Evolutionary conservation across 2,329 filamentous ascomycete species (phyloP).

Genomic region (Plenodomus biglobosus): DNA sequence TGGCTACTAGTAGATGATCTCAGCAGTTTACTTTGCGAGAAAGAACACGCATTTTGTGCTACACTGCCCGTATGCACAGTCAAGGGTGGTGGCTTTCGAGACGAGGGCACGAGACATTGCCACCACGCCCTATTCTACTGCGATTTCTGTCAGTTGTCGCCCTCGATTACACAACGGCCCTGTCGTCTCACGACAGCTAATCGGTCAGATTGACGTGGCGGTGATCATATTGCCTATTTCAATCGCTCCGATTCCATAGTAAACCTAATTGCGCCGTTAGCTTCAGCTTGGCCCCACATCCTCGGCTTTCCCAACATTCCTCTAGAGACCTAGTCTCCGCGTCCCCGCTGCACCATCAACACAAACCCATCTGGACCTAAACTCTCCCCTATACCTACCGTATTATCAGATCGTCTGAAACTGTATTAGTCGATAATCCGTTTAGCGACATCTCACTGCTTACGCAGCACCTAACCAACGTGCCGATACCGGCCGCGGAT

Average conservation of each 20-base stretch:
- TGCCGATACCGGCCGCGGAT: constrained; percentile 19
- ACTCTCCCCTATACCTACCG: neutral
- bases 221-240: neutral
- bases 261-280: neutral
- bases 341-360: neutral
- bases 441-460: neutral
- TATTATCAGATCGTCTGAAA: neutral
- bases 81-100: too few species aligned
- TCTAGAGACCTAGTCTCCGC: neutral
- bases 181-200: too few species aligned
- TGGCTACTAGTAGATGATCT: constrained; percentile 18
- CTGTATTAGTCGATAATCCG: neutral
- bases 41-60: too few species aligned
- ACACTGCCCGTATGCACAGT: too few species aligned
- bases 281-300: neutral
- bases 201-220: too few species aligned
- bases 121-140: too few species aligned
- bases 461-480: neutral
- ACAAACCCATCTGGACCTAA: neutral
- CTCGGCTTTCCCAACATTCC: constrained; percentile 3
- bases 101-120: too few species aligned
- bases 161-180: too few species aligned
- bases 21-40: neutral
- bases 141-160: too few species aligned
- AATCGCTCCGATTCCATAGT: neutral